Conservation (phyloP, 2,329 filamentous ascomycete genomes). For the Gnomoniopsis smithogilvyi region DNA sequence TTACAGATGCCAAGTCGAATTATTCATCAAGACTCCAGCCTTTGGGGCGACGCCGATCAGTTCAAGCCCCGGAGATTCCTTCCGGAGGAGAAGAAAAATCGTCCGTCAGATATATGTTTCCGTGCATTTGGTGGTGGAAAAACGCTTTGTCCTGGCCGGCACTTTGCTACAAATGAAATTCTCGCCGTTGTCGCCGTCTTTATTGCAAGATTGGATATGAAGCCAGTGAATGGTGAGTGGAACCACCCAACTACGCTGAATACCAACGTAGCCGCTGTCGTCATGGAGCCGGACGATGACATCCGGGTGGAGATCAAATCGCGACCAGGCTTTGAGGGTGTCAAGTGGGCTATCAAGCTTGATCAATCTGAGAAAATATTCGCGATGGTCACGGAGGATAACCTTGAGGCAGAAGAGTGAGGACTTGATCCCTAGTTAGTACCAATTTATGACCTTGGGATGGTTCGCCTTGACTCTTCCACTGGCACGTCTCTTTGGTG, state of each 20-base stretch:
- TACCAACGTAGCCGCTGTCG: slow-evolving; percentile 26
- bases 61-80: slow-evolving; percentile 24
- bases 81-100: slow-evolving; percentile 21
- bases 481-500: too few relatives aligned
- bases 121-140: slow-evolving; percentile 26
- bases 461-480: too few relatives aligned
- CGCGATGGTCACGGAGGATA: slow-evolving; percentile 11
- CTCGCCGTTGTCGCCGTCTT: slow-evolving; percentile 24
- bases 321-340: not conserved
- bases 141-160: slow-evolving; percentile 25
- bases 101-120: slow-evolving; percentile 23
- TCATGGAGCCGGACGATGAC: slow-evolving; percentile 25
- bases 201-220: slow-evolving; percentile 26
- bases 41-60: slow-evolving; percentile 20
- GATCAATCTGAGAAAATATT: slow-evolving; percentile 3
- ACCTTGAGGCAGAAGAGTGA: not conserved
- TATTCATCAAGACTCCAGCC: slow-evolving; percentile 22
- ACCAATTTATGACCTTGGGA: not conserved
- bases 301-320: slow-evolving; percentile 9
- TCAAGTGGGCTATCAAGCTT: slow-evolving; percentile 5
- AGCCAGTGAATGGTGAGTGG: slow-evolving; percentile 21
- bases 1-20: slow-evolving; percentile 26
- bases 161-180: slow-evolving; percentile 28
- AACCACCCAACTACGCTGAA: slow-evolving; percentile 24
- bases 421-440: not conserved